Base-by-base conservation (phyloP, 2,329 filamentous ascomycete genomes). In the Periconia digitata region DNA sequence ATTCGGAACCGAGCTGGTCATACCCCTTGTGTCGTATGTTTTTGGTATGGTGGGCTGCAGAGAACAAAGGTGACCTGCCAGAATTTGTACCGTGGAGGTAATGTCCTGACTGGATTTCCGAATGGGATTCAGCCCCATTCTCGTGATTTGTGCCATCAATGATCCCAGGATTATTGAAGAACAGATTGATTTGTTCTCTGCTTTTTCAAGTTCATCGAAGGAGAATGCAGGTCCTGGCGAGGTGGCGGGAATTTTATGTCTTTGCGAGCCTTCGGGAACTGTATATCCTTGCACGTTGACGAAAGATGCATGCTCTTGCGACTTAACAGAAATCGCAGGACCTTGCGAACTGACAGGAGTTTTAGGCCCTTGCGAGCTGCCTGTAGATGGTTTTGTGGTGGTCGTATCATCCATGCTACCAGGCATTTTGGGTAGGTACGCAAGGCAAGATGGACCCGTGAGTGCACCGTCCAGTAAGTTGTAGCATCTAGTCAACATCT, bases 121-220 rank as follows among this genome's bases (percentile, higher is more conserved):
- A 27, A 13, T 15, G 8, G 43, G 43, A 23, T 38, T 38, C 16
- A 44, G 43, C 2, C 16, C 29, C 6, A n/a, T 16, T 3, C 3
- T 12, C 7, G 29, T 38, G 3, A 44, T 16, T 16, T 44, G 32
- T 12, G 20, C 10, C 15, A 39, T 3, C 3, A 44, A 12, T 6
- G 43, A 38, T n/a, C 43, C 43, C 5, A 44, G n/a, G 17, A 44
- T 44, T 21, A 44, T 44, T 23, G 43, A 44, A 16, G 8, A 22
- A 17, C 43, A 27, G 24, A 7, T 27, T 12, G 24, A 44, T 23
- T 44, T 21, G 5, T 27, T 8, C 16, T 15, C 21, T 16, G 15
- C 39, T 40, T 7, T 22, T 6, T 15, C 21, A 6, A 8, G 5
- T 20, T 17, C 15, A 16, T 6, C 3, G 10, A 24, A 5, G 6